These are phyloP conservation scores for Strobilomyces confusus DNA, from an alignment of 768 basidiomycete genomes.

Conservation along the genomic window DNA sequence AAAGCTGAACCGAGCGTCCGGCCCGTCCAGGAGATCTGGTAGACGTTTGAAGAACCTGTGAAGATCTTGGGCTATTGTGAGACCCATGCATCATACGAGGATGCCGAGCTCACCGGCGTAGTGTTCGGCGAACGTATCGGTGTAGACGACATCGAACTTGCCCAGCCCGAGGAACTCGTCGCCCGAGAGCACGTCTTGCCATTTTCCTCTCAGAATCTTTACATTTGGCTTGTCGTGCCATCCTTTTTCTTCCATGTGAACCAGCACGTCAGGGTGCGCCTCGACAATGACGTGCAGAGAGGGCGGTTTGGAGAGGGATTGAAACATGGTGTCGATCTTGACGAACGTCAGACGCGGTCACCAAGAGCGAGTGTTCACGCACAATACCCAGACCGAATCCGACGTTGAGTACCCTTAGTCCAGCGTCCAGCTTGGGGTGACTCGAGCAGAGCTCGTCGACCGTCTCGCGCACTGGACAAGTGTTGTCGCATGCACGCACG, in stretches of 20 bases:
- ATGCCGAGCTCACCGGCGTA: slow-evolving; percentile 51
- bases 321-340: slow-evolving; percentile 84
- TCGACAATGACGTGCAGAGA: slow-evolving; percentile 86
- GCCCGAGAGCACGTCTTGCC: slow-evolving; percentile 81
- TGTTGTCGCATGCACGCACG: slow-evolving; percentile 14
- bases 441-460: slow-evolving; percentile 57
- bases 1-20: slow-evolving; percentile 86
- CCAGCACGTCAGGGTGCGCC: slow-evolving; percentile 89
- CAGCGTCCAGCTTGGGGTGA: slow-evolving; percentile 42
- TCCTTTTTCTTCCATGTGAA: slow-evolving; percentile 67
- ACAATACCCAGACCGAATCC: slow-evolving; percentile 96
- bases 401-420: slow-evolving; percentile 76
- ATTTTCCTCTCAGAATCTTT: slow-evolving; percentile 80
- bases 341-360: slow-evolving; percentile 3
- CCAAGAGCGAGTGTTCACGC: slow-evolving; percentile 22
- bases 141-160: slow-evolving; percentile 87
- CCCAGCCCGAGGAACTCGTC: slow-evolving; percentile 57
- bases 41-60: slow-evolving; percentile 77
- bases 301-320: slow-evolving; percentile 56
- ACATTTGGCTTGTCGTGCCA: slow-evolving; percentile 81
- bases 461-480: slow-evolving; percentile 64
- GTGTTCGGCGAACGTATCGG: slow-evolving; percentile 89
- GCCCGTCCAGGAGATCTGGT: slow-evolving; percentile 69
- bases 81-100: not conserved
- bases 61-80: slow-evolving; percentile 43